Evolutionary conservation across 1,284 basidiomycete genomes (phyloP).

Genomic region (Agaricales sp.): DNA sequence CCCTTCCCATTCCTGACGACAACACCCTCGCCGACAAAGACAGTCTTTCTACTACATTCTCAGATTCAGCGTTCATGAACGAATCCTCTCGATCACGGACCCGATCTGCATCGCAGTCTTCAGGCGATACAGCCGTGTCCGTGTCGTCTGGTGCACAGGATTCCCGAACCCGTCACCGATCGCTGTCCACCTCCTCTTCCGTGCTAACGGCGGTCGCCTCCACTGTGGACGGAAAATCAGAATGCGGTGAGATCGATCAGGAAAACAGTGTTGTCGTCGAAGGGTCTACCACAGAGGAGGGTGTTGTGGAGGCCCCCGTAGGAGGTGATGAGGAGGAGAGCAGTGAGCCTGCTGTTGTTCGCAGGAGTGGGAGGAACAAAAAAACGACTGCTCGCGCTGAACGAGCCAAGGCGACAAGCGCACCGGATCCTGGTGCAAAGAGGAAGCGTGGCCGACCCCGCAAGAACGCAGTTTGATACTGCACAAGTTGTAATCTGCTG

Average conservation of each 20-base stretch:
- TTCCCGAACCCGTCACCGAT: not conserved
- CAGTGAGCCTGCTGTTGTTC: not conserved
- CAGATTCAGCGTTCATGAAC: no score
- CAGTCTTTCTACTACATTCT: no score
- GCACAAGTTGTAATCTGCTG: not conserved
- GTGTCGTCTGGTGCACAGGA: not conserved
- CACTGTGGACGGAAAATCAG: not conserved
- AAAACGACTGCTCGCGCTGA: not conserved
- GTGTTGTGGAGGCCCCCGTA: not conserved
- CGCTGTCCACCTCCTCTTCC: not conserved
- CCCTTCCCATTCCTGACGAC: not conserved
- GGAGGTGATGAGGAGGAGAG: not conserved
- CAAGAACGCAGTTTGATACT: not conserved
- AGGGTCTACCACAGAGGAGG: no score
- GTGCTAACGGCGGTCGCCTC: not conserved
- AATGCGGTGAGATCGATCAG: not conserved
- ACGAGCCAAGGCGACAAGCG: no score
- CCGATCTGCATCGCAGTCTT: not conserved
- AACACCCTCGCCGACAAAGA: not conserved
- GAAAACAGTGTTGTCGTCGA: not conserved
- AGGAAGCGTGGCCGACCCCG: conserved; percentile 2
- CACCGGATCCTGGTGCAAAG: no score
- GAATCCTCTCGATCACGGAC: not conserved
- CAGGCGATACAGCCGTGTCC: not conserved
- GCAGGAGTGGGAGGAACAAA: not conserved